Conservation (phyloP, 192 early-diverging fungal species). For the Paraglomus brasilianum region DNA sequence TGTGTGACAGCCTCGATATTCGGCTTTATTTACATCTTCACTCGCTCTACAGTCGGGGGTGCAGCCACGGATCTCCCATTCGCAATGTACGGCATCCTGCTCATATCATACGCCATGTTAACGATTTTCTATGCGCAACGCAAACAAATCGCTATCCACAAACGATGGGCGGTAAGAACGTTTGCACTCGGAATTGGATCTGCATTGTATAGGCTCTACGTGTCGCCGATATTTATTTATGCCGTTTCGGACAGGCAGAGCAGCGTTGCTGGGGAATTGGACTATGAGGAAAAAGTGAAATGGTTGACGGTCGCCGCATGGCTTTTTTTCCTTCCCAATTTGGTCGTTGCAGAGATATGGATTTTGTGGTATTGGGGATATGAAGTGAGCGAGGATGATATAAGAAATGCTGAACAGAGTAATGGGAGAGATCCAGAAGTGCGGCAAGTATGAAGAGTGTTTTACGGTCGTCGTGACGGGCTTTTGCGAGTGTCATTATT, state of each 20-base stretch:
- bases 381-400: too few species aligned
- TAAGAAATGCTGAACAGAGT: too few species aligned
- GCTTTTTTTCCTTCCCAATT: conserved; percentile 8
- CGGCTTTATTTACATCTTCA: neutral
- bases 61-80: neutral
- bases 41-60: neutral
- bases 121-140: neutral
- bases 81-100: neutral
- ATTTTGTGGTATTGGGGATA: neutral
- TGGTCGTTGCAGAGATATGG: neutral
- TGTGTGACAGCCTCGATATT: neutral
- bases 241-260: neutral
- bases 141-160: neutral
- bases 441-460: too few species aligned
- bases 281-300: neutral
- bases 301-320: neutral
- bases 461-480: too few species aligned
- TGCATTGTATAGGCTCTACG: neutral
- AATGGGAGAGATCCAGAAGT: too few species aligned
- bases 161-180: conserved; percentile 9
- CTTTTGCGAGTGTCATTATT: too few species aligned
- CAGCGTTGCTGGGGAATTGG: neutral
- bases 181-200: neutral
- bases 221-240: neutral
- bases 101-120: neutral